Percentiles rank a stretch among this genome's conserved stretches.
Conservation (phyloP, 768 basidiomycete genomes). For the Lepiota brunneoincarnata region DNA sequence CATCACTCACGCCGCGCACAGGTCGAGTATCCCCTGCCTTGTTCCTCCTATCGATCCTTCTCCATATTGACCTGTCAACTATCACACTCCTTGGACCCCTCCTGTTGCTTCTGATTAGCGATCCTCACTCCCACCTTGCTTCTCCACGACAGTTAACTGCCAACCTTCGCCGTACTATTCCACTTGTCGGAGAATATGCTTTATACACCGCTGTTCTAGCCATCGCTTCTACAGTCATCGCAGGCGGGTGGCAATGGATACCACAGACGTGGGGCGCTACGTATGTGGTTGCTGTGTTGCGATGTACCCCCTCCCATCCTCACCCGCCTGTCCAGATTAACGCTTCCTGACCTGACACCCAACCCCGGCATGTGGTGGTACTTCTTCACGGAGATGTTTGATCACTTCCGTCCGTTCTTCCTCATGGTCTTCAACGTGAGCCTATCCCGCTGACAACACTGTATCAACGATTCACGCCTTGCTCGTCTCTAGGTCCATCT, state of each 20-base stretch:
- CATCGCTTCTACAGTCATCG: constrained; percentile 49
- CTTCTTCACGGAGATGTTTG: constrained; percentile 99
- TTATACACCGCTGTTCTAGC: constrained; percentile 48
- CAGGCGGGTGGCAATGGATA: constrained; percentile 69
- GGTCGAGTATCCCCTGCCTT: constrained; percentile 58
- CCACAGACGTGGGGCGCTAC: constrained; percentile 82
- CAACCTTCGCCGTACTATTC: constrained; percentile 26
- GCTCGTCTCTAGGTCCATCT: constrained; percentile 63
- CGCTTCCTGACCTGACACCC: constrained; percentile 86
- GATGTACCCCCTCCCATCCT: constrained; percentile 1
- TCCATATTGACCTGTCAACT: constrained; percentile 64
- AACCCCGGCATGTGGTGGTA: constrained; percentile 98
- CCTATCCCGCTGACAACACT: not conserved
- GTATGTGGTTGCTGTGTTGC: constrained; percentile 36
- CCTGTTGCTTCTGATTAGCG: constrained; percentile 57
- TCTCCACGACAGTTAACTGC: constrained; percentile 45
- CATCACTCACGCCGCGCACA: constrained; percentile 25
- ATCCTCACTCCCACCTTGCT: constrained; percentile 66
- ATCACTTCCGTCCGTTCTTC: constrained; percentile 95
- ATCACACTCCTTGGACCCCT: constrained; percentile 70
- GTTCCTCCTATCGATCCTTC: constrained; percentile 65
- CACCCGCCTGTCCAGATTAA: constrained; percentile 46
- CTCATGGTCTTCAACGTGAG: constrained; percentile 89
- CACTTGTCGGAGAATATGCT: constrained; percentile 47
- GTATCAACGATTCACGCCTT: not conserved